Evolutionary conservation across 306 rosid species (phyloP), one percentile per base, ranked within the genome.

Genomic region (Calophaca sinica): DNA sequence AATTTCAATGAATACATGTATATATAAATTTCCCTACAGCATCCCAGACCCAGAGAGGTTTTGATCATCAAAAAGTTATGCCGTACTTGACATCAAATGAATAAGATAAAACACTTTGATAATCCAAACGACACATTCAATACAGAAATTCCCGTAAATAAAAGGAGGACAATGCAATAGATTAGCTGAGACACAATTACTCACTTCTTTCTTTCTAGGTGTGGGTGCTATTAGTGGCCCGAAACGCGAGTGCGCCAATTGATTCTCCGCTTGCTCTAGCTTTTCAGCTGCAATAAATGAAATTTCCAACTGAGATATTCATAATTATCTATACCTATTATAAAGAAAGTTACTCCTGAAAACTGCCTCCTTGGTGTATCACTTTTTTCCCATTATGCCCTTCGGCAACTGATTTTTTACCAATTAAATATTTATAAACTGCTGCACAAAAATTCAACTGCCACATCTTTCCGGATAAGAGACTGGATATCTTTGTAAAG

Each of bases 251-350:
- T 89, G 93, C n/a, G 93, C 82, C 86, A 94, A 82, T 62, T 90
- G 99, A 80, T 86, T 87, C 92, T 92, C 99, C 1, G 91, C 92
- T 76, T 96, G 97, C 84, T 92, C 99, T 80, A 96, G 84, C 86
- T 96, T 96, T 80, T 96, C 97, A 80, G 98, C 99, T 96, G 86
- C 89, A 87, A 61, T 42, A 70, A 49, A 51, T 53, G 78, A 74
- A 64, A 42, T 32, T 29, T 42, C 4, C 36, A 8, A 55, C 53
- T 53, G 57, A 55, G 79, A 68, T 45, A 72, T 68, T 73, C 69
- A 38, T 39, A 61, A 9, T 65, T 20, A 20, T 20, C 26, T 20
- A 20, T 20, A 20, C 26, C 26, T 20, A 20, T 20, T 20, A 20
- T 20, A 20, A 20, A 20, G 26, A 20, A 20, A 20, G 26, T 20